Evolutionary conservation across 2,329 filamentous ascomycete genomes (phyloP), one percentile per base, ranked within the genome.

Genomic region (Colletotrichum sublineola): DNA sequence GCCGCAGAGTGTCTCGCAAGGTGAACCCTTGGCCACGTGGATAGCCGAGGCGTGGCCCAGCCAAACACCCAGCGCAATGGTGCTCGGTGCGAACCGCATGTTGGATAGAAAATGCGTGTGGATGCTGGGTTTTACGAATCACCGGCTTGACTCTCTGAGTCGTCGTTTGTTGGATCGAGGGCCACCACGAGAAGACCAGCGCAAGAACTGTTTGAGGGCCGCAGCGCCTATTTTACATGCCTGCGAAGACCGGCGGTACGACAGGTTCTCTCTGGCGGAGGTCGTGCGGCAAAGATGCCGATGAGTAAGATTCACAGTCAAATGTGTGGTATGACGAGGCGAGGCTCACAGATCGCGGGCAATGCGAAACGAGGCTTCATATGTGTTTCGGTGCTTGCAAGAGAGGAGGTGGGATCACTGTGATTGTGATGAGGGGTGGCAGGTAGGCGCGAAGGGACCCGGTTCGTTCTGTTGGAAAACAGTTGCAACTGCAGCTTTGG

Each of bases 1-100:
- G 77, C 88, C 88, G 78, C 88, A 90, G 44, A 82, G 79, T 36
- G 80, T 78, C 46, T 80, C 79, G 79, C 88, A 90, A 20, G 86
- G 84, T 31, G 88, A 90, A 44, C 80, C 80, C 0, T 82, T 75
- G 0, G 85, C 80, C 55, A 87, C 86, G 42, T 87, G 78, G 33
- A 90, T 74, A 9, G 80, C 79, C 6, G 73, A 42, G 11, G 74
- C 67, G 33, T 68, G 52, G 78, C 79, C 31, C 64, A 71, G 11
- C 77, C 77, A 33, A 68, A 74, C 56, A 68, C 73, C 46, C 38
- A 78, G 68, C 61, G 77, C 56, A 56, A 77, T 61, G 46, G 57
- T 52, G 63, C 62, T 61, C n/a, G 63, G 62, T 36, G 74, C 53
- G 38, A 63, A 66, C 50, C 57, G 67, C 70, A 77, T 75, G 18